phyloP scores from a whole-genome alignment of 441 rosid genomes.

The Euphorbia schlechtendalii region DNA sequence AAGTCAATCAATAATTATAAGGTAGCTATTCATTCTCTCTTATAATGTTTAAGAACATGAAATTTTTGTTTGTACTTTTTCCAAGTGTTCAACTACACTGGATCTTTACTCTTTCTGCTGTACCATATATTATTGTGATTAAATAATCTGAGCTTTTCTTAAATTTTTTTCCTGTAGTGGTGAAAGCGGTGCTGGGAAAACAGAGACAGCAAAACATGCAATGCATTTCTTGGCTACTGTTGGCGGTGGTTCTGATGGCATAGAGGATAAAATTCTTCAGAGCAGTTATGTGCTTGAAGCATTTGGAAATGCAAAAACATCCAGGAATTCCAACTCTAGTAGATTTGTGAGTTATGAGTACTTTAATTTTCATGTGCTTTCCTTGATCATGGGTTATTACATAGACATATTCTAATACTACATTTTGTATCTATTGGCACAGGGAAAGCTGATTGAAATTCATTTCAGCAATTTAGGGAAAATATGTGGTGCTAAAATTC shows the following conservation, averaged over 20 bases:
- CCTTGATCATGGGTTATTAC: background rate
- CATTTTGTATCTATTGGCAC: slow-evolving; percentile 20
- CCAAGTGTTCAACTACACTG: slow-evolving; percentile 8
- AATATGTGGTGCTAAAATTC: slow-evolving; percentile 81
- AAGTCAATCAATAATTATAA: slow-evolving; percentile 69
- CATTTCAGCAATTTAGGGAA: slow-evolving; percentile 76
- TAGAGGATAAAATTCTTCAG: slow-evolving; percentile 64
- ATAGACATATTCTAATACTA: background rate
- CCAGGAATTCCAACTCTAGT: slow-evolving; percentile 86
- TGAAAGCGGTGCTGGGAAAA: slow-evolving; percentile 98
- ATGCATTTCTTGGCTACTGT: slow-evolving; percentile 90
- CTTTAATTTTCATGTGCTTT: background rate
- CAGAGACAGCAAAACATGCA: slow-evolving; percentile 91
- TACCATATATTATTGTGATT: background rate
- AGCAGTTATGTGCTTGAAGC: slow-evolving; percentile 86
- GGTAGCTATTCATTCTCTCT: slow-evolving; percentile 35
- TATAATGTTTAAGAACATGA: background rate
- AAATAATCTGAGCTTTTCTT: slow-evolving; percentile 2
- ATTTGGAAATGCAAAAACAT: slow-evolving; percentile 97
- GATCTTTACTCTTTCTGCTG: slow-evolving; percentile 8
- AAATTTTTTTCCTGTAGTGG: slow-evolving; percentile 52
- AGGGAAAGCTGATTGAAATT: slow-evolving; percentile 91
- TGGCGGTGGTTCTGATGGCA: slow-evolving; percentile 76
- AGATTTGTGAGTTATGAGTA: slow-evolving; percentile 68
- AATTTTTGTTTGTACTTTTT: background rate